Evolutionary conservation across 805 yeast species (phyloP), one percentile per base, ranked within the genome.

Genomic region (Isabelozyma heimii): DNA sequence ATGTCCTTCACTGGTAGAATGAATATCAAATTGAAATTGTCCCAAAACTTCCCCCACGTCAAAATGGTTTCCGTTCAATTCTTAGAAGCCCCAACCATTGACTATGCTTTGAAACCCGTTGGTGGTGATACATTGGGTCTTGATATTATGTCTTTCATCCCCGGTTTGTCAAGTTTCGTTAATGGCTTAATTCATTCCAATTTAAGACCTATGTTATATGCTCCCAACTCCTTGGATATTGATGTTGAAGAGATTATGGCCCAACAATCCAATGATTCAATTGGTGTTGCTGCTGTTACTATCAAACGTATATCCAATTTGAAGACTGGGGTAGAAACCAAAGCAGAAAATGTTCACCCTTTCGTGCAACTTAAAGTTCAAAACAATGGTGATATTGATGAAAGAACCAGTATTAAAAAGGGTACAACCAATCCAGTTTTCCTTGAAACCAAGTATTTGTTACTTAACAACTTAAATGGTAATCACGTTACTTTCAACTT

Each of bases 51-150:
- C 65, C 96, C 96, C n/a, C 91, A 87, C 58, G 85, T 88, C 50
- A 83, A 83, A 52, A 66, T 81, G 56, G 89, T 88, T 8, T 82
- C 89, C 15, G 72, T 87, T 48, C 86, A 84, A 53, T 81, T 88
- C 58, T 71, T 88, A 59, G 92, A 87, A 63, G 86, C 92, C 15
- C 94, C 94, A 37, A 75, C 78, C 28, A 85, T 88, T 60, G 91
- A 85, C 61, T 88, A 87, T 63, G 85, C 83, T 16, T 79, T 88
- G 73, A 88, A 88, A 63, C 96, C 96, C 8, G 86, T 88, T 46
- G 94, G 94, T 64, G 94, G 95, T 70, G 92, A 88, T 63, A 84
- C 91, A n/a, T 77, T 88, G 51, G 96, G 96, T 52, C 61, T 88
- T 41, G 96, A 88, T 69, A 80, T 88, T 56, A 88, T 88, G 95